These are phyloP conservation scores for Yamadazyma blattariae DNA, from an alignment of 1,139 yeast species.

Conservation along the genomic window DNA sequence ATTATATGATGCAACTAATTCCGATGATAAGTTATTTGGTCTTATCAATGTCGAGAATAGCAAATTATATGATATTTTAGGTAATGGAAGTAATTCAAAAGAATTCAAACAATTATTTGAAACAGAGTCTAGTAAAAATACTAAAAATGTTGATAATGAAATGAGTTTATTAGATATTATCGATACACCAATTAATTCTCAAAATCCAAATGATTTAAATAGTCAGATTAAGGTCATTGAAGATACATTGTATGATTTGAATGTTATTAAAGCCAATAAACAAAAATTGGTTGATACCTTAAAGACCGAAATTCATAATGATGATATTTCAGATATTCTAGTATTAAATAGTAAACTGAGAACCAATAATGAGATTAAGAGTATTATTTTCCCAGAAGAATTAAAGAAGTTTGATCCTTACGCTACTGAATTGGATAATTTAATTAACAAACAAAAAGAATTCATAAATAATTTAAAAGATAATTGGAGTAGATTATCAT, in stretches of 20 bases:
- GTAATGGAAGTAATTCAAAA: conserved; percentile 30
- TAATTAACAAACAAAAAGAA: conserved; percentile 60
- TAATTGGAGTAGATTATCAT: conserved; percentile 55
- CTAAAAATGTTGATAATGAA: conserved; percentile 21
- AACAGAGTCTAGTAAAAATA: conserved; percentile 7
- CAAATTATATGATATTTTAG: conserved; percentile 26
- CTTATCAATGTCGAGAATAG: conserved; percentile 26
- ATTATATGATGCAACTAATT: conserved; percentile 62
- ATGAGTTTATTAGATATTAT: conserved; percentile 57
- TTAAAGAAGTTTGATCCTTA: conserved; percentile 74
- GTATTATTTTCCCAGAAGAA: conserved; percentile 66
- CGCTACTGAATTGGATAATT: conserved; percentile 63
- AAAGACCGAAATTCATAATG: conserved; percentile 70
- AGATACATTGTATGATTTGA: conserved; percentile 44
- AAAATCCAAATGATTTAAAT: conserved; percentile 38
- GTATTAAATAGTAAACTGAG: conserved; percentile 63
- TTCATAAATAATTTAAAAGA: conserved; percentile 55
- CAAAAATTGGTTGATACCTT: conserved; percentile 58
- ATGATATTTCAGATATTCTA: conserved; percentile 80
- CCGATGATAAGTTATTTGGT: conserved; percentile 58
- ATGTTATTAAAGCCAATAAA: conserved; percentile 56
- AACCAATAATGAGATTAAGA: conserved; percentile 55
- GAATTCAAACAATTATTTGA: conserved; percentile 33
- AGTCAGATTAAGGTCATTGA: conserved; percentile 42
- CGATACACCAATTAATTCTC: conserved; percentile 6